Evolutionary conservation across 2,329 filamentous ascomycete species (phyloP), one percentile per base, ranked within the genome.

Genomic region (Neofusicoccum cordaticola): DNA sequence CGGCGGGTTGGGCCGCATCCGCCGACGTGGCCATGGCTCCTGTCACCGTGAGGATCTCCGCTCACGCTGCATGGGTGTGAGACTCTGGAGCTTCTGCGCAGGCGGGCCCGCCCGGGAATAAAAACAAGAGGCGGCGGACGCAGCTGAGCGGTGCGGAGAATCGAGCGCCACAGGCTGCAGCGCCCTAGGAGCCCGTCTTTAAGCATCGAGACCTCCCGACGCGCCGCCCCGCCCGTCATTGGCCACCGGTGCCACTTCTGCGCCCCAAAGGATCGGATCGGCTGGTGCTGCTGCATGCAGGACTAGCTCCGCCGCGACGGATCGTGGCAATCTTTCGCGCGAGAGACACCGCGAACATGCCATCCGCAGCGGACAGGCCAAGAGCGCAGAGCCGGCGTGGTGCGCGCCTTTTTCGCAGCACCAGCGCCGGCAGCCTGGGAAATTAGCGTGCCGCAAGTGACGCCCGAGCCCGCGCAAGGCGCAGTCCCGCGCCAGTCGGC

Each of bases 21-120:
- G 44, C 58, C 27, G 44, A 35, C 42, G 58, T 62, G 58, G 58
- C 35, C 58, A 62, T 62, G 58, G 58, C 56, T 60, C 42, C 56
- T 44, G 56, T 47, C 42, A 60, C 56, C 56, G 42, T 41, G 34
- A 62, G 34, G 47, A 50, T 50, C 44, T 62, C 58, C 58, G 58
- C 58, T 5, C 34, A 17, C 58, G 44, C 58, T 50, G 58, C 58
- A 62, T 62, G 58, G 58, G 47, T 62, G 58, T 62, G 58, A 62
- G 47, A 51, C 58, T 50, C 31, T 34, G 15, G 58, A 50, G 45
- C 45, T 39, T 15, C 41, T 34, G 58, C 13, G 34, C 45, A 13
- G 19, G 34, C 19, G 45, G 44, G 47, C 35, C 58, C 58, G 44
- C 44, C 58, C 58, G 58, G 58, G 58, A 62, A 62, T 62, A 62